Conservation (phyloP, 169 alveolate genomes). For the Plasmodium cynomolgi region DNA sequence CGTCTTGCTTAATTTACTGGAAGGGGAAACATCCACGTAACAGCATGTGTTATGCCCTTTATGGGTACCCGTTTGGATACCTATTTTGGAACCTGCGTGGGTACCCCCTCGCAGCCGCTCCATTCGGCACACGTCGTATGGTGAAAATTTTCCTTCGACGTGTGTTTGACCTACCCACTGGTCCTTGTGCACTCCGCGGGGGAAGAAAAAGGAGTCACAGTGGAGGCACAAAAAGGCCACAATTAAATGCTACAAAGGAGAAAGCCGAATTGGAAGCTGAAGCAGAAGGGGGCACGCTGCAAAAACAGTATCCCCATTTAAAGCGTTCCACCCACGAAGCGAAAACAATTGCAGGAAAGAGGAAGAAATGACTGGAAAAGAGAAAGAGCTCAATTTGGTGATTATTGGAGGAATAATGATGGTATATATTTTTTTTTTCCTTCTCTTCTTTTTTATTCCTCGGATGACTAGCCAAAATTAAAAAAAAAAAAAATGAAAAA, state of each 20-base stretch:
- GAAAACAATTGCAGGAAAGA: background rate
- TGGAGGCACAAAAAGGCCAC: background rate
- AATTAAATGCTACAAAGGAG: background rate
- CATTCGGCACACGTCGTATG: background rate
- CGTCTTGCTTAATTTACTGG: background rate
- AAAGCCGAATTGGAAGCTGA: background rate
- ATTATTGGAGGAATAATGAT: background rate
- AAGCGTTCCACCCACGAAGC: background rate
- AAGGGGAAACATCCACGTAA: background rate
- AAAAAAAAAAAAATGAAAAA: slow-evolving; percentile 37
- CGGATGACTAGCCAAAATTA: background rate
- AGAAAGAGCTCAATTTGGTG: background rate
- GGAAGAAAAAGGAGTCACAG: background rate
- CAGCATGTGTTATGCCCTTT: background rate
- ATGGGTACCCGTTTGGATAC: background rate
- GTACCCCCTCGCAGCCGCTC: background rate
- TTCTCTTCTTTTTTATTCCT: background rate
- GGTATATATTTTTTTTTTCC: background rate
- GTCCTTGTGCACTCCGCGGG: background rate
- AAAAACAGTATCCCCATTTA: background rate
- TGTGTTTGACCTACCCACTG: background rate
- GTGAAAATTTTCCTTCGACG: background rate
- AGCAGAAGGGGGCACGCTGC: background rate
- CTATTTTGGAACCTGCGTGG: background rate
- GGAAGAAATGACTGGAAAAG: background rate